Base-by-base conservation (phyloP, 2,329 filamentous ascomycete genomes). In the Alternaria gansuensis region DNA sequence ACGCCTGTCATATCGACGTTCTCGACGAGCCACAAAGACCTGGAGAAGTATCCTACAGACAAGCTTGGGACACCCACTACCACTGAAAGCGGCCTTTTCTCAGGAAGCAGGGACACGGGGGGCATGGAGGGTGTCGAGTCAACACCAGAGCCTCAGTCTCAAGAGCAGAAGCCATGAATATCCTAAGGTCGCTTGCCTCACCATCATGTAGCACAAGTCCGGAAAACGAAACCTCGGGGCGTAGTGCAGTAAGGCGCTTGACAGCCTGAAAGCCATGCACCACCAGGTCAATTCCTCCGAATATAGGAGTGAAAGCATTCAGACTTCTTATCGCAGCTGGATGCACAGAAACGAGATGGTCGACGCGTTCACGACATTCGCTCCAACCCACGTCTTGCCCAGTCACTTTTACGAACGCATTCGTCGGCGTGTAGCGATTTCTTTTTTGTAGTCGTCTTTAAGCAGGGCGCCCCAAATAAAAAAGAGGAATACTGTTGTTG, bases 1-100 rank as follows among this genome's bases (percentile, higher is more conserved):
- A 76, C 81, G 26, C 80, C 82, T 1, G 76, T 83, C 48, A 80
- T 83, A 61, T 82, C 81, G 29, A 83, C 78, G 23, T 84, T 84
- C 65, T 83, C 81, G 23, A 83, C 82, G 2, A 83, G 81, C 67
- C 81, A 80, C 59, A 81, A 80, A 63, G 82, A 84, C 59, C 75
- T 83, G 5, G 78, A 82, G 62, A 79, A 78, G 10, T 82, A 79
- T 62, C 78, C 79, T 5, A 77, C 77, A 37, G 79, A 80, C 54
- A 74, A 76, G 37, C 72, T 80, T 17, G 75, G 77, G 34, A 77
- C 75, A 2, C 75, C 75, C 5, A 77, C 74, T 5, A 67, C 63
- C 17, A 53, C 73, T 4, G 73, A 77, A 21, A 67, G 66, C 28
- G 60, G 53, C 7, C 50, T 54, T 28, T 59, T 70, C 37, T 51